These are phyloP conservation scores for Heliosperma pusillum DNA, from an alignment of 148 eudicot species.

Conservation along the genomic window DNA sequence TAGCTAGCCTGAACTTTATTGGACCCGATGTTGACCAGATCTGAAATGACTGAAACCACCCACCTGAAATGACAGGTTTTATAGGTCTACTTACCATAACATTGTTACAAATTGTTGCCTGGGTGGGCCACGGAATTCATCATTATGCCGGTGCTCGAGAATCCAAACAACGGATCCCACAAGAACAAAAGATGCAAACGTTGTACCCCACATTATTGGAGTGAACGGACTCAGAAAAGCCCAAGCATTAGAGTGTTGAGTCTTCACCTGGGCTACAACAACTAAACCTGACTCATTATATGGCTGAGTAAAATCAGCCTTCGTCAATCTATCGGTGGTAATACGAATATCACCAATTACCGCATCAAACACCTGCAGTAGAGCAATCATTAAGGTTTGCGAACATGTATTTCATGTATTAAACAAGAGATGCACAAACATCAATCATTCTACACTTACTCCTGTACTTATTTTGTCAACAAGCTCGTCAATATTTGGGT, in stretches of 20 bases:
- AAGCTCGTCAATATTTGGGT: slow-evolving; percentile 56
- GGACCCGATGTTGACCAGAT: too few species aligned
- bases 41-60: too few species aligned
- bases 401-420: background rate
- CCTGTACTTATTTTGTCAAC: slow-evolving; percentile 40
- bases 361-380: slow-evolving; percentile 51
- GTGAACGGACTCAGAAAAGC: slow-evolving; percentile 60
- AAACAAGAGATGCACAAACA: background rate
- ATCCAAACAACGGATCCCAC: slow-evolving; percentile 64
- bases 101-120: slow-evolving; percentile 48
- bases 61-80: too few species aligned
- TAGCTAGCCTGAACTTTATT: too few species aligned
- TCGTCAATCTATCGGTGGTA: slow-evolving; percentile 47
- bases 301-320: slow-evolving; percentile 69
- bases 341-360: slow-evolving; percentile 68
- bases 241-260: slow-evolving; percentile 50
- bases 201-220: slow-evolving; percentile 57
- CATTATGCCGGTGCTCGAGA: slow-evolving; percentile 62
- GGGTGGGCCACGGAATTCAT: slow-evolving; percentile 77
- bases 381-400: background rate
- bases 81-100: slow-evolving; percentile 36
- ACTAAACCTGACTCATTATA: slow-evolving; percentile 63
- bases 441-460: slow-evolving; percentile 43
- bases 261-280: slow-evolving; percentile 51
- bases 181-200: slow-evolving; percentile 44